Base-by-base conservation (phyloP, 73 alveolate genomes). In the Paramecium primaurelia region DNA sequence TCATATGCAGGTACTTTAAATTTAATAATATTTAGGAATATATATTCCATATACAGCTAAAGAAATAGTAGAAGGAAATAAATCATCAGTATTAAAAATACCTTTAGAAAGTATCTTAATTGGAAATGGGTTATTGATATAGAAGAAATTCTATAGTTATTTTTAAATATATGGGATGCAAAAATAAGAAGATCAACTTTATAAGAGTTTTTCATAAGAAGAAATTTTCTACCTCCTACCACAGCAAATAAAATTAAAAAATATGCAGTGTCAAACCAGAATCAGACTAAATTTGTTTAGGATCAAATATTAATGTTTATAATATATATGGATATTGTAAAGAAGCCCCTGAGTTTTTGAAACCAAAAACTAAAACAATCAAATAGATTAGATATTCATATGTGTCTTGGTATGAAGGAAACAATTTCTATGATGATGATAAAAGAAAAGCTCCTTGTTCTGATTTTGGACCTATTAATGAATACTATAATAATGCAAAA, bases 31-130 rank as follows among this genome's bases (percentile, higher is more conserved):
- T 1, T 2, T 60, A 60, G 83, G 99, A 64, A 93, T 95, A 71
- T 97, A 96, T 88, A 94, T 96, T 71, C 99, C 99, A 34, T 92
- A 93, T 75, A 86, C 97, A 38, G 97, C 98, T 16, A 59, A 58
- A 59, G 83, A 59, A 6, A 40, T 91, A 1, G 84, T 51, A 5
- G 14, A n/a, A 6, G 73, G 85, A 37, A 91, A 91, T 91, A 49
- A 25, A 28, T 58, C 0, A 16, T 25, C 58, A 6, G 4, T 88
- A 11, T 8, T 22, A 2, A 37, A 77, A 12, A 40, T 95, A 59
- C 40, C 89, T 11, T 38, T 96, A 26, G 18, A 90, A 25, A 97
- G 96, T 4, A 84, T 92, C n/a, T 20, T 93, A 11, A 93, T 96
- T 32, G 97, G 97, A 25, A 93, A 96, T 93, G 97, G 97, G 12